Evolutionary conservation across 768 basidiomycete species (phyloP).

Genomic region (Agrocybe pediades): DNA sequence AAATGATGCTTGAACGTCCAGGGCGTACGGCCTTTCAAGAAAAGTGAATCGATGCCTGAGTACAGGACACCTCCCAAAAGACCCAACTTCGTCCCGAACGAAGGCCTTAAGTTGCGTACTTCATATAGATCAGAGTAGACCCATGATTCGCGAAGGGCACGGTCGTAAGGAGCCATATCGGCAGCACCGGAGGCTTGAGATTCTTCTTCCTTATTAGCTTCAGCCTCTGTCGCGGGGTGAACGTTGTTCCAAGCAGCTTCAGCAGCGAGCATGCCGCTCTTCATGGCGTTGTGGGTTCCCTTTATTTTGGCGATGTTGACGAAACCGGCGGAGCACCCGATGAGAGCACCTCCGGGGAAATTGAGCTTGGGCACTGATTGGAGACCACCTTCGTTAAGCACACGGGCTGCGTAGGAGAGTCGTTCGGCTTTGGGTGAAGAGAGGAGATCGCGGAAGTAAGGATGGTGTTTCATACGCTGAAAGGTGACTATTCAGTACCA

Average conservation of each 20-base stretch:
- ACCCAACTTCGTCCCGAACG: constrained; percentile 80
- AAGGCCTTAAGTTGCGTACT: constrained; percentile 89
- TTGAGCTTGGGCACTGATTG: constrained; percentile 83
- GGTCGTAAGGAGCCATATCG: constrained; percentile 77
- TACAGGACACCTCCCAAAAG: constrained; percentile 87
- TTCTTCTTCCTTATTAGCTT: constrained; percentile 11
- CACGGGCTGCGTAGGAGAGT: constrained; percentile 88
- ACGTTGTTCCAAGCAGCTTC: constrained; percentile 80
- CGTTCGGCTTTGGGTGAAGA: constrained; percentile 64
- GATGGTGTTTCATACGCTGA: constrained; percentile 91
- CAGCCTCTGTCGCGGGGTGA: constrained; percentile 22
- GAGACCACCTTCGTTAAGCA: constrained; percentile 90
- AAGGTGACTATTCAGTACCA: neutral
- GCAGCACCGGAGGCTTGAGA: constrained; percentile 22
- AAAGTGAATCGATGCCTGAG: constrained; percentile 83
- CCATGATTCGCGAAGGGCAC: constrained; percentile 74
- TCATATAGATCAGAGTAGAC: constrained; percentile 84
- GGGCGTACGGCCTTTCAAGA: constrained; percentile 83
- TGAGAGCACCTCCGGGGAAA: constrained; percentile 93
- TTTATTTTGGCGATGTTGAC: constrained; percentile 98
- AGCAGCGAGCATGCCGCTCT: constrained; percentile 96
- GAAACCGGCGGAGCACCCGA: constrained; percentile 96
- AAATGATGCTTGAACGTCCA: constrained; percentile 85
- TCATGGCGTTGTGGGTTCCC: constrained; percentile 99
- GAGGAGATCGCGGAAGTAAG: constrained; percentile 83